Base-by-base conservation (phyloP, 495 filamentous ascomycete genomes). In the Aspergillus cristatus region DNA sequence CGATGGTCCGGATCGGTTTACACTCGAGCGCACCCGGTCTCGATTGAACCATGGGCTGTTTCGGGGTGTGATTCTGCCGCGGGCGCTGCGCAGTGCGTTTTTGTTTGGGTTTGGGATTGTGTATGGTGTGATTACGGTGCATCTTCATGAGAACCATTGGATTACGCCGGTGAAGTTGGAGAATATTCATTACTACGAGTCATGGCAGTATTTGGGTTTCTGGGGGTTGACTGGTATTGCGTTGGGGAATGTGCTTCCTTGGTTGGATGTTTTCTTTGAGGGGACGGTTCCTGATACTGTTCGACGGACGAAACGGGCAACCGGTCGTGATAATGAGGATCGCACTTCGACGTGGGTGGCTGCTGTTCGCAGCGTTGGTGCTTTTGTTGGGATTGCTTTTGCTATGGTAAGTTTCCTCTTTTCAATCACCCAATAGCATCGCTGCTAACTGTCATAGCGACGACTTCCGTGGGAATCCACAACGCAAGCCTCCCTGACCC, bases 301-400 rank as follows among this genome's bases (percentile, higher is more conserved):
- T 14, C 48, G 61, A 34, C 28, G 46, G 29, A 14, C 46, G 1
- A 58, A 48, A 42, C 44, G 37, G 32, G 47, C 42, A 22, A 55
- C 38, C 36, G 49, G 57, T 14, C 48, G 55, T 12, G 55, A 52
- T 4, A 47, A 44, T 36, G 51, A 43, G 16, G 54, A 67, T 4
- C 58, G 57, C 7, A 54, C 55, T 13, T 69, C 74, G 1, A 84
- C 86, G 42, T 96, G 86, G 89, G 79, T 79, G 28, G 75, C 82
- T 20, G 82, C 83, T 7, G 77, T 96, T 14, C 71, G 91, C 38
- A 85, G 87, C 42, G 79, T 97, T 29, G 93, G 91, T 26, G 88
- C 86, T 12, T 96, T 98, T 61, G 78, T 95, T 16, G 91, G 91
- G 10, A 91, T 98, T 57, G 88, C 87, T 14, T 97, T 94, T 67